Conservation (phyloP, 1,284 basidiomycete genomes). For the Flammula alnicola region DNA sequence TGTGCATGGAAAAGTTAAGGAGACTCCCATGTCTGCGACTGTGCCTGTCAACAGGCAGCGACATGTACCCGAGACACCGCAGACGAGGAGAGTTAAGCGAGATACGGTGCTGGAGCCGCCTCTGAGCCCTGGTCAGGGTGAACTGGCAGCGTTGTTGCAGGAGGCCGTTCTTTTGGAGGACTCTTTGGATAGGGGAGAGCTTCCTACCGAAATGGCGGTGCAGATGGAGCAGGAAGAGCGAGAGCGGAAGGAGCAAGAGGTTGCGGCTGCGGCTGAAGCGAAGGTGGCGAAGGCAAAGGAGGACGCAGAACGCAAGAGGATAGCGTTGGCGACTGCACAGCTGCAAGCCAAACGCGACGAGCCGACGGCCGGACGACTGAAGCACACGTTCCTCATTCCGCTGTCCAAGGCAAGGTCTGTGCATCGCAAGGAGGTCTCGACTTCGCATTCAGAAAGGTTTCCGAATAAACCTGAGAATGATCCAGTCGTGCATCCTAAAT, state of each 20-base stretch:
- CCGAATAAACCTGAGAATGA: conserved; percentile 6
- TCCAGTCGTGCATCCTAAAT: conserved; percentile 16
- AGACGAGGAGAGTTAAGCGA: conserved; percentile 29
- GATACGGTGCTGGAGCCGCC: conserved; percentile 34
- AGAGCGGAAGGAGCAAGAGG: conserved; percentile 8
- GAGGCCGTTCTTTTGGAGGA: conserved; percentile 56
- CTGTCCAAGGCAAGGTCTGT: conserved; percentile 27
- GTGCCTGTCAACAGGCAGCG: conserved; percentile 19
- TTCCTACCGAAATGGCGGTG: conserved; percentile 35
- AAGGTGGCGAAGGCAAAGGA: conserved; percentile 18
- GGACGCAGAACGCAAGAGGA: conserved; percentile 26
- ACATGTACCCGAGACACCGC: conserved; percentile 33
- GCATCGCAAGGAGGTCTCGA: conserved; percentile 22
- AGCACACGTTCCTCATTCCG: conserved; percentile 33
- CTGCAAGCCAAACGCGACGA: conserved; percentile 28
- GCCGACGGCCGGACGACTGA: conserved; percentile 28
- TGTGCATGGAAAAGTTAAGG: conserved; percentile 54
- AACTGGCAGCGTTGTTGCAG: conserved; percentile 51
- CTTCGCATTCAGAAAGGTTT: conserved; percentile 10
- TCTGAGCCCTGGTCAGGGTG: conserved; percentile 47
- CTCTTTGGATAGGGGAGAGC: conserved; percentile 47
- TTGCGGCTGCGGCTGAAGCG: conserved; percentile 13
- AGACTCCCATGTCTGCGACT: conserved; percentile 27
- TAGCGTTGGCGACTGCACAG: conserved; percentile 22
- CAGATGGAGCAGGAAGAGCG: conserved; percentile 14